These are phyloP conservation scores for Mucor piriformis DNA, from an alignment of 371 early-diverging fungal species.

Conservation along the genomic window DNA sequence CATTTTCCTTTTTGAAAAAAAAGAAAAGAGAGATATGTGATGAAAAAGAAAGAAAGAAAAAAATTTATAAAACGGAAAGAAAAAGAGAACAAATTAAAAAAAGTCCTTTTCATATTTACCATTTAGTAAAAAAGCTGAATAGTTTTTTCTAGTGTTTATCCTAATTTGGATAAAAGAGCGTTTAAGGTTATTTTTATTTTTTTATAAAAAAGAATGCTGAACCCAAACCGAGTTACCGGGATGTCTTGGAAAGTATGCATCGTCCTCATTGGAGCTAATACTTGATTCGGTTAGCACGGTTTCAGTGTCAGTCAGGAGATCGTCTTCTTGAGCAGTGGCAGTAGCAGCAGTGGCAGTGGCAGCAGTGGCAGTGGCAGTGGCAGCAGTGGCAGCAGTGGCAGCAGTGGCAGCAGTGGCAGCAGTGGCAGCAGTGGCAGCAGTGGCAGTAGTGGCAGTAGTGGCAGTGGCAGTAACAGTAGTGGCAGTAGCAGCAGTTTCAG, in stretches of 20 bases:
- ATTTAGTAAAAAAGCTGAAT: background rate
- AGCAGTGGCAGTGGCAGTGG: background rate
- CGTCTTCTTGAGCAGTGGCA: background rate
- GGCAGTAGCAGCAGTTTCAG: background rate
- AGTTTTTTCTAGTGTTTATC: background rate
- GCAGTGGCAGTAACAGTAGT: background rate
- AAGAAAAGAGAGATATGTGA: background rate
- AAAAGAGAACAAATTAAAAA: constrained; percentile 1
- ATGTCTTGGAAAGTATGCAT: constrained; percentile 14
- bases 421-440: background rate
- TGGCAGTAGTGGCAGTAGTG: background rate
- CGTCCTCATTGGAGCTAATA: constrained; percentile 4
- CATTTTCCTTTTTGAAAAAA: background rate
- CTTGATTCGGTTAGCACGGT: no score
- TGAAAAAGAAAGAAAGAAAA: constrained; percentile 1
- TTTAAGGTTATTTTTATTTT: background rate
- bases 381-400: no score
- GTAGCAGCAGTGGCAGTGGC: background rate
- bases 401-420: background rate
- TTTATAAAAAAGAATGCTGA: constrained; percentile 6
- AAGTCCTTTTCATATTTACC: constrained; percentile 1
- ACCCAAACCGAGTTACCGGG: constrained; percentile 29
- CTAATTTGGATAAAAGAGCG: background rate
- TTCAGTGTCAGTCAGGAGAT: background rate
- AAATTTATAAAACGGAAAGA: constrained; percentile 7